Evolutionary conservation across 257 asterid species (phyloP), one percentile per base, ranked within the genome.

Genomic region (Penstemon davidsonii): DNA sequence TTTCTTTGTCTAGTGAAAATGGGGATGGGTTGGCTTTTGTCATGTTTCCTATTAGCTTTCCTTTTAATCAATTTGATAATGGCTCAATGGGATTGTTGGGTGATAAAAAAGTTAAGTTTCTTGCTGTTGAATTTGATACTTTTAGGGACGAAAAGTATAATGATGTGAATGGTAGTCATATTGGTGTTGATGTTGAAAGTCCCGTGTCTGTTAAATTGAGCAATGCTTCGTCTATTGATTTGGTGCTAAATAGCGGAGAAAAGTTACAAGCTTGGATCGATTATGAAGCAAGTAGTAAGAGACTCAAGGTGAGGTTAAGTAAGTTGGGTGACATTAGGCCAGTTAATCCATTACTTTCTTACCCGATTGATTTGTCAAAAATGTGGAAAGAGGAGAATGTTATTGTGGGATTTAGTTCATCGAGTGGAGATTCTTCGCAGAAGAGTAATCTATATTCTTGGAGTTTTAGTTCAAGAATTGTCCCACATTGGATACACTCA

Each of bases 241-340:
- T 88, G 86, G 75, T 56, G 64, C 73, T 90, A 1, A 84, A 73
- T 64, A 78, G 88, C 75, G 96, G 95, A 6, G 84, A 78, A 46
- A 94, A 86, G 65, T 59, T 94, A 55, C 92, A 86, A 67, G 65
- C 95, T 51, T 94, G 99, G 99, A 79, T 94, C 66, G 95, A 88
- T 75, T 91, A 91, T 40, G 96, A 91, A 74, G 91, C 96, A 33
- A 84, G 83, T 66, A 76, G 88, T 33, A 82, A 82, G 65, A 71
- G 86, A 67, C 70, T 94, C 1, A 96, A 91, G 76, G 86, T 91
- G 42, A 84, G 97, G 65, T 58, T 91, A 69, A 81, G 53, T 51
- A 81, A 78, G 53, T 69, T 74, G 3, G 96, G 89, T 43, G 77
- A 68, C 6, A 10, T 12, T 9, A 85, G 75, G 77, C 96, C 96